Conservation (phyloP, 2,329 filamentous ascomycete genomes). For the Berkeleyomyces basicola region DNA sequence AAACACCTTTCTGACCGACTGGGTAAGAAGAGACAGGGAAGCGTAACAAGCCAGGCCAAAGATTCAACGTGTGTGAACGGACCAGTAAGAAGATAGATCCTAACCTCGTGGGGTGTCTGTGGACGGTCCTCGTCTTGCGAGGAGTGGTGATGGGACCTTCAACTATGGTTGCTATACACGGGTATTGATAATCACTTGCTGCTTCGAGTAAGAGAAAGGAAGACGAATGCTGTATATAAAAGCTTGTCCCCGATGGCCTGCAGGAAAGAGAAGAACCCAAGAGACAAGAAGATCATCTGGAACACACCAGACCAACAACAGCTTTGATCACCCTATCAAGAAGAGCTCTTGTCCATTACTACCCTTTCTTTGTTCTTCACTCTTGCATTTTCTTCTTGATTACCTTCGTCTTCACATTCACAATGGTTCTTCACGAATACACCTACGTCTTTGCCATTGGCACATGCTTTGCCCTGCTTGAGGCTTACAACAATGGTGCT, state of each 20-base stretch:
- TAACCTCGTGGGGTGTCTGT: background rate
- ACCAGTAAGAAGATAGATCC: background rate
- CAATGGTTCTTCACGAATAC: constrained; percentile 44
- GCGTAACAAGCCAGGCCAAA: background rate
- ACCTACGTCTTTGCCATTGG: constrained; percentile 60
- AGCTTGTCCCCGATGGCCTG: constrained; percentile 5
- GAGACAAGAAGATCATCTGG: background rate
- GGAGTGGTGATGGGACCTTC: background rate
- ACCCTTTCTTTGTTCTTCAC: background rate
- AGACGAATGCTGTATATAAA: constrained; percentile 5
- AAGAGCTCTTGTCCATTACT: background rate
- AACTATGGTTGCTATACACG: background rate
- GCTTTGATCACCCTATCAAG: background rate
- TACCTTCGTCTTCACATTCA: constrained; percentile 15
- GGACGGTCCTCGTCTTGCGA: background rate
- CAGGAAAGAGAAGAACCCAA: background rate
- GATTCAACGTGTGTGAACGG: background rate
- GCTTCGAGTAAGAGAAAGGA: background rate
- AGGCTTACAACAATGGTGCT: constrained; percentile 65
- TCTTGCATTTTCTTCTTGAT: background rate
- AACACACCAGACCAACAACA: background rate
- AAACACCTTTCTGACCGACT: background rate
- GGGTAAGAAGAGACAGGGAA: background rate
- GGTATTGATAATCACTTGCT: background rate
- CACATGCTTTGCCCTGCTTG: constrained; percentile 59